Evolutionary conservation across 257 asterid species (phyloP).

Genomic region (Scutellaria minor): DNA sequence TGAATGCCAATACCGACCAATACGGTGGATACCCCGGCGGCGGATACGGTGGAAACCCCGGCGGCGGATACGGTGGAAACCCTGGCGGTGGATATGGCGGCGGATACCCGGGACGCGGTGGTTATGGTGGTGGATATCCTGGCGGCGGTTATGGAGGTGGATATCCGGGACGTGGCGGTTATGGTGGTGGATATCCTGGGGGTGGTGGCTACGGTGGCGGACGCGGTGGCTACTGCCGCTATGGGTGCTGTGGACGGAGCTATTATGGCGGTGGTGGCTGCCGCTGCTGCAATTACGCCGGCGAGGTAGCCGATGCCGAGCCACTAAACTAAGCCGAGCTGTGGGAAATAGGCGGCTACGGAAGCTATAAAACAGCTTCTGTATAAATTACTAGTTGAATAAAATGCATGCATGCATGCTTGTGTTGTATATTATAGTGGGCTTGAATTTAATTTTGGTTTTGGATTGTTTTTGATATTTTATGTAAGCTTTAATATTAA

Average conservation of each 20-base stretch:
- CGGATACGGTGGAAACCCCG: background rate
- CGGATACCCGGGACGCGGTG: background rate
- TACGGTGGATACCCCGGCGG: background rate
- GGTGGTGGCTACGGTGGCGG: background rate
- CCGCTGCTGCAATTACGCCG: slow-evolving; percentile 31
- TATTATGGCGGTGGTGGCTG: slow-evolving; percentile 12
- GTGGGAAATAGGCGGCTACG: background rate
- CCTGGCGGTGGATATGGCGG: background rate
- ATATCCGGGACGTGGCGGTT: background rate
- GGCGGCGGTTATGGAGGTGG: background rate
- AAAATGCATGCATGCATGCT: too few relatives aligned
- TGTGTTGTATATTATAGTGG: too few relatives aligned
- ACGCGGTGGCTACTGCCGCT: slow-evolving; percentile 15
- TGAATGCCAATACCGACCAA: too few relatives aligned
- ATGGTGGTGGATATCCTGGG: background rate
- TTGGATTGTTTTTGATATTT: too few relatives aligned
- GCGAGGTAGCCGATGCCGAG: slow-evolving; percentile 13
- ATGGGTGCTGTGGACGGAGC: slow-evolving; percentile 25
- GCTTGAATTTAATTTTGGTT: too few relatives aligned
- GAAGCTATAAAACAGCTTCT: too few relatives aligned
- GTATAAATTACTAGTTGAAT: too few relatives aligned
- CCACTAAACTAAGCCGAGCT: slow-evolving; percentile 10
- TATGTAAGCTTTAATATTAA: too few relatives aligned
- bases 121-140: background rate
- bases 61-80: background rate